phyloP scores from a whole-genome alignment of 2,329 filamentous ascomycete genomes.

The Fusarium sp. region DNA sequence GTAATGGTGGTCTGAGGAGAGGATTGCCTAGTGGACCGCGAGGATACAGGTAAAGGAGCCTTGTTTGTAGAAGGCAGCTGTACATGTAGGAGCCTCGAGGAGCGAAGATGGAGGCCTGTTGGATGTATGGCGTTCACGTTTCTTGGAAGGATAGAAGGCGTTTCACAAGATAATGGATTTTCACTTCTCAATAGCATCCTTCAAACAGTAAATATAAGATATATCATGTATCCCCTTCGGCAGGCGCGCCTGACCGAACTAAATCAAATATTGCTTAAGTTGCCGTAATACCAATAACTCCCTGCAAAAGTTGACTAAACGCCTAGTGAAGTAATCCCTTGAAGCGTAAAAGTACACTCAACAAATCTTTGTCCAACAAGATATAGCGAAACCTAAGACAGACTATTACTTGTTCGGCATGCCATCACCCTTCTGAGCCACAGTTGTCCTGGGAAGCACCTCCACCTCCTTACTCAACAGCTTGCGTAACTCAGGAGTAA shows the following conservation, averaged over 20 bases:
- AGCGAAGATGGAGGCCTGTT: constrained; percentile 2
- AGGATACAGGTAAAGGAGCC: constrained; percentile 49
- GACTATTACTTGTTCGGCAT: constrained; percentile 48
- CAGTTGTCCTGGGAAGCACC: constrained; percentile 54
- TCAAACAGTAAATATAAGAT: neutral
- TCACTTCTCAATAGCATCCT: constrained; percentile 7
- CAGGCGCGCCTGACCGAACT: neutral
- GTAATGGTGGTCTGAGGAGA: constrained; percentile 45
- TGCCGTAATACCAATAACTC: constrained; percentile 30
- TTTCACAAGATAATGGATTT: constrained; percentile 36
- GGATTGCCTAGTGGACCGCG: constrained; percentile 61
- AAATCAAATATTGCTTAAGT: neutral
- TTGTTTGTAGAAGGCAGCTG: neutral
- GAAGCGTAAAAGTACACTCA: constrained; percentile 29
- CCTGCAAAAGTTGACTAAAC: constrained; percentile 10
- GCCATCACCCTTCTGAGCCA: constrained; percentile 52
- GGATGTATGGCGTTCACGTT: constrained; percentile 27
- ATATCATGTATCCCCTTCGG: constrained; percentile 3
- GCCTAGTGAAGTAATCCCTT: constrained; percentile 2
- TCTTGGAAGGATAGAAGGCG: constrained; percentile 41
- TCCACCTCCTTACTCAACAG: constrained; percentile 63
- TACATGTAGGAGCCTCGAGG: neutral
- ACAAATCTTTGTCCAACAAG: neutral
- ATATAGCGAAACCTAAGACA: neutral
- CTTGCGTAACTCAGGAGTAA: constrained; percentile 67